Evolutionary conservation across 1,284 basidiomycete species (phyloP), one percentile per base, ranked within the genome.

Genomic region (Ganoderma boninense): DNA sequence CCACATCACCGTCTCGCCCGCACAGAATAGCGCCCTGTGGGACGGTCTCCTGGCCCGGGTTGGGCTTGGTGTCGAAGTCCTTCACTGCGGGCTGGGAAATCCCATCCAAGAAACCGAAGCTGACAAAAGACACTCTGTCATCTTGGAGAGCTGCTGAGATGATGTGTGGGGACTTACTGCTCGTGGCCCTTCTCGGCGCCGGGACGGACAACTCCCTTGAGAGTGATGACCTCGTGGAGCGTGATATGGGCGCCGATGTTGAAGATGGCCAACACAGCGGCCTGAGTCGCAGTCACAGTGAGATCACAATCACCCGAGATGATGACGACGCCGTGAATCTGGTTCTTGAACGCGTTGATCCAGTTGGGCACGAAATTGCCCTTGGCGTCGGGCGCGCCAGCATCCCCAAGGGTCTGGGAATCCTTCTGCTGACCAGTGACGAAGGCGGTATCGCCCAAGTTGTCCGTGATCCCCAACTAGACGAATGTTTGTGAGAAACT

Each of bases 71-170:
- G 46, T 79, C 78, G 69, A 84, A 80, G 8, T 80, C 78, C 35
- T 77, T 69, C 43, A 84, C 78, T 1, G 79, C 82, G 5, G 84
- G 84, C 64, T 83, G 80, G 44, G 81, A 82, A 69, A 85, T 82
- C 6, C 84, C 84, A 69, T 85, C 84, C 72, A 82, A 75, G 76
- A 81, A 85, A 8, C 83, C 84, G 64, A 82, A 82, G 73, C 81
- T 79, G 42, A 40, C 40, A 8, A 26, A 4, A 59, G 40, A 7
- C 40, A 20, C 16, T 60, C 8, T 23, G 38, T n/a, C 26, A 20
- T 40, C 38, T 40, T 40, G 38, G 38, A 35, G 54, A 18, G 2
- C 23, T 46, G 13, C 49, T 11, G 23, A 14, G 0, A 57, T 40
- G 32, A 26, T 0, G 60, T 38, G 23, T 60, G 52, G 0, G 64